Evolutionary conservation across 2,329 filamentous ascomycete genomes (phyloP), one percentile per base, ranked within the genome.

Genomic region (Beauveria brongniartii): DNA sequence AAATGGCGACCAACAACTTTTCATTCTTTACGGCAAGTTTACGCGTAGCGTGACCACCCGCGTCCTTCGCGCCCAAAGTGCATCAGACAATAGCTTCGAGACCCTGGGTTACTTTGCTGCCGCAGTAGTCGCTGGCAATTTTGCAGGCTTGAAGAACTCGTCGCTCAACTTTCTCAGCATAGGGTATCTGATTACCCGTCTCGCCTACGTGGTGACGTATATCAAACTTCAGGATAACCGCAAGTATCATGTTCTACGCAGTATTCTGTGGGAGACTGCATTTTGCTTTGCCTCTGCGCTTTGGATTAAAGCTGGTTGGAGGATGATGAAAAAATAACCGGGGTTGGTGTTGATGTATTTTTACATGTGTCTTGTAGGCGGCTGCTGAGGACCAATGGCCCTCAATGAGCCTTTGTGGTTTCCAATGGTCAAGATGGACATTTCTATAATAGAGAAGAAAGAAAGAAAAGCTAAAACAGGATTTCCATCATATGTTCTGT

Each of bases 31-130:
- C 50, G 7, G 50, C 40, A 28, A 37, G 30, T 14, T 37, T 8
- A 10, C 20, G 12, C 8, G 7, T 24, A 18, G 24, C n/a, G 3
- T 48, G 12, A 30, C 18, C 22, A 9, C 4, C 26, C 40, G 76
- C 53, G 74, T 77, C 14, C 69, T 85, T 40, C 76, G 80, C 52
- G 72, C 76, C 7, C 78, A 84, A 67, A 80, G 81, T 18, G 74
- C 76, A 3, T 53, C 65, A 7, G 63, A 64, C 54, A 75, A 75
- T 66, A 69, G 65, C 55, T 67, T 72, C 54, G 73, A 75, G 65
- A 70, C 69, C 7, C 61, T 75, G 9, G 71, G 69, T n/a, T 65
- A 72, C 61, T 73, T 69, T 65, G 68, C 72, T 2, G 70, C 66
- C 7, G 70, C 68, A 43, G 68, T 77, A 14, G 68, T 74, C 43